Evolutionary conservation across 805 yeast species (phyloP), one percentile per base, ranked within the genome.

Genomic region (Saccharomyces jurei): DNA sequence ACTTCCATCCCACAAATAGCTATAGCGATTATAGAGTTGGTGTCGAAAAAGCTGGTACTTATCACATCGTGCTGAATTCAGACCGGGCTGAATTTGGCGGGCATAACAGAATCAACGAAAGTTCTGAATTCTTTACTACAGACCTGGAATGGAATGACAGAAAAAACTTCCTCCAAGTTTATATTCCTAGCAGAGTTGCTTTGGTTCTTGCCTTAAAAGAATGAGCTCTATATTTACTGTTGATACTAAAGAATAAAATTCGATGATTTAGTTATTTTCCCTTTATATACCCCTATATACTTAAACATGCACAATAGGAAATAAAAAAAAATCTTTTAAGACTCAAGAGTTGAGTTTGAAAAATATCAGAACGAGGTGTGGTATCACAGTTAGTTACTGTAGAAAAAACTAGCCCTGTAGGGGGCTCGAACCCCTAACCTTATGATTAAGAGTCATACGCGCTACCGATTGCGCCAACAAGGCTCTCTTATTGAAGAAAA

Each of bases 11-110:
- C 31, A 79, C 86, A 0, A 74, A 88, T 54, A 87, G 96, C 1
- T 92, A 76, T 70, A 76, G 88, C 1, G 96, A 89, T 71, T 92
- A 91, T 73, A 81, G 96, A 66, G 77, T 92, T 50, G 98, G 99
- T n/a, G 88, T 89, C 22, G 90, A 92, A 28, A 73, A 63, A 11
- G 77, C 92, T 0, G 99, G 98, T 6, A 75, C 74, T 50, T 92
- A 92, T 69, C 78, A 77, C 60, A 77, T 91, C 51, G 83, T 88
- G 29, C 74, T 94, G 63, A 86, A 87, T 65, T 77, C 91, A 2
- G 99, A 92, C 65, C 77, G 77, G 52, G 71, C 67, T 14, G 77
- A 79, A 60, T 88, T 77, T 71, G 96, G 96, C 30, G 98, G 99
- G 3, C 96, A 87, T 66, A 76, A 73, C 31, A 77, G 97, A 62